Percentiles rank a stretch among this genome's conserved stretches.
Conservation (phyloP, 345 rosid species). For the Moringa oleifera region DNA sequence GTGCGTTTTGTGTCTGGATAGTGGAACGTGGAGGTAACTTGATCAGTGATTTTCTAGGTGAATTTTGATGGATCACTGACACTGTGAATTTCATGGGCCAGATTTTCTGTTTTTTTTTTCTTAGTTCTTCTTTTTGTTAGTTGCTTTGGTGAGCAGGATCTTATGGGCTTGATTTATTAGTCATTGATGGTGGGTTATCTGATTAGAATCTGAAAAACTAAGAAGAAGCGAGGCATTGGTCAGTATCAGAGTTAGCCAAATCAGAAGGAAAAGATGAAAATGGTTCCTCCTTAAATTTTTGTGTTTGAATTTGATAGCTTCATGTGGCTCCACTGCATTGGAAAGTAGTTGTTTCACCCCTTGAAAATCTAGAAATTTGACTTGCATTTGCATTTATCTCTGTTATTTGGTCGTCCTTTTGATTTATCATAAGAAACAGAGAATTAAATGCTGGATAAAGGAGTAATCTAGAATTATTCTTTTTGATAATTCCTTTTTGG, state of each 20-base stretch:
- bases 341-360: background rate
- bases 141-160: slow-evolving; percentile 15
- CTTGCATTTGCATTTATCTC: too few relatives aligned
- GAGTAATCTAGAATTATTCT: background rate
- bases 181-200: background rate
- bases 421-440: background rate
- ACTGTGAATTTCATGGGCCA: slow-evolving; percentile 9
- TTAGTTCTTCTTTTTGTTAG: background rate
- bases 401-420: background rate
- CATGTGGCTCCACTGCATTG: background rate
- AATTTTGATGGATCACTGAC: slow-evolving; percentile 11
- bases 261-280: background rate
- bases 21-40: background rate
- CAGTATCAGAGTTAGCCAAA: background rate
- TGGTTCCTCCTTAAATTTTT: background rate
- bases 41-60: background rate
- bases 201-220: background rate
- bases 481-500: too few relatives aligned
- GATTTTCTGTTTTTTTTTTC: slow-evolving; percentile 4
- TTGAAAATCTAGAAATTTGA: background rate
- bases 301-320: background rate
- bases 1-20: slow-evolving; percentile 7
- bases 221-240: background rate
- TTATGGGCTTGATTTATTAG: slow-evolving; percentile 1
- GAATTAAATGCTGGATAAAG: background rate